Evolutionary conservation across 768 basidiomycete genomes (phyloP).

Genomic region (Lentinus brumalis): DNA sequence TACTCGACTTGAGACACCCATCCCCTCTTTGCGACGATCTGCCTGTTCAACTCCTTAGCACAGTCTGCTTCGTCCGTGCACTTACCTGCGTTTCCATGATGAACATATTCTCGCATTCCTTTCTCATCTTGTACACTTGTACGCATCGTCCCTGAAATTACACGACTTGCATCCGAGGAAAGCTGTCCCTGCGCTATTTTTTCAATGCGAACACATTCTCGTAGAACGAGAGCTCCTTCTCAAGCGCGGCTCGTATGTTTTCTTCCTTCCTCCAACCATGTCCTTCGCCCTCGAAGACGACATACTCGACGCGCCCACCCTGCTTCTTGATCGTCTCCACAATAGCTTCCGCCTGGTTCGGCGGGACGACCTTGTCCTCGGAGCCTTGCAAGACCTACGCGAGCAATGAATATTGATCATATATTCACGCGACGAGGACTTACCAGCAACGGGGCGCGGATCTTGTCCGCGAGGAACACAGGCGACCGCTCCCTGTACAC

Average conservation of each 20-base stretch:
- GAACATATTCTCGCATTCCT: too few species aligned
- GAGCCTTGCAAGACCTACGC: slow-evolving; percentile 69
- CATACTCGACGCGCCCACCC: slow-evolving; percentile 57
- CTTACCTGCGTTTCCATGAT: too few species aligned
- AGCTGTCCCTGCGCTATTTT: neutral
- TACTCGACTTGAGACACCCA: too few species aligned
- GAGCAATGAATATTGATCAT: neutral
- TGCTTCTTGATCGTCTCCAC: slow-evolving; percentile 51
- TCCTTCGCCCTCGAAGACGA: slow-evolving; percentile 65
- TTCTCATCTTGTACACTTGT: too few species aligned
- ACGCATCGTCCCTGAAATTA: too few species aligned
- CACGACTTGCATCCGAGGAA: too few species aligned
- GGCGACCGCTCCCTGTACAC: slow-evolving; percentile 65
- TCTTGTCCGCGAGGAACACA: slow-evolving; percentile 59
- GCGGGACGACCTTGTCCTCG: slow-evolving; percentile 65
- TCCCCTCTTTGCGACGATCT: too few species aligned
- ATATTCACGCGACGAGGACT: slow-evolving; percentile 22
- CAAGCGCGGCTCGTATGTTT: slow-evolving; percentile 54
- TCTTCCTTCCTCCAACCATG: slow-evolving; percentile 63
- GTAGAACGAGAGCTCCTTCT: slow-evolving; percentile 57
- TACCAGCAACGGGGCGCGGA: slow-evolving; percentile 65
- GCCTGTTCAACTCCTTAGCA: too few species aligned
- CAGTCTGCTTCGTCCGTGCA: too few species aligned
- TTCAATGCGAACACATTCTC: slow-evolving; percentile 41
- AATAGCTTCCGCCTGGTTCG: slow-evolving; percentile 62